These are phyloP conservation scores for Rachicladosporium sp. DNA, from an alignment of 2,329 filamentous ascomycete species.

Conservation along the genomic window DNA sequence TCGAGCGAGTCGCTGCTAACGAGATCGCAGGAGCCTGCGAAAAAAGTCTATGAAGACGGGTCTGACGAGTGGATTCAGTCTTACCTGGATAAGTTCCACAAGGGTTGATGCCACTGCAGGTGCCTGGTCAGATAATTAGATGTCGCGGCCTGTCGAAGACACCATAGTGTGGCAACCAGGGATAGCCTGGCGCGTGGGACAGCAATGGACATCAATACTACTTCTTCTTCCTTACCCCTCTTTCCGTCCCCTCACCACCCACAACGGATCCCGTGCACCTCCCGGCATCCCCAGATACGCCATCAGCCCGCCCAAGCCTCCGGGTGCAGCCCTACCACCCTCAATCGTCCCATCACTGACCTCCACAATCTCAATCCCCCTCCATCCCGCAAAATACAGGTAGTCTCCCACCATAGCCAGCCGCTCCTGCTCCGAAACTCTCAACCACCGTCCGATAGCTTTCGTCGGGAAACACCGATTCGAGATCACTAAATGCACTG, in stretches of 20 bases:
- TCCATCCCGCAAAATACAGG: constrained; percentile 40
- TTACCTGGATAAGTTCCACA: constrained; percentile 13
- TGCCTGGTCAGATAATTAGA: no score
- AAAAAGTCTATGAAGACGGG: constrained; percentile 18
- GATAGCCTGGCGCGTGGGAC: no score
- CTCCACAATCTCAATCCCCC: constrained; percentile 41
- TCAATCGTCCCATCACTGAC: constrained; percentile 29
- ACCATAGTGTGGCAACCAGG: no score
- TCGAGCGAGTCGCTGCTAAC: constrained; percentile 4
- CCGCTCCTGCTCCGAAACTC: constrained; percentile 32
- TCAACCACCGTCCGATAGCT: constrained; percentile 37
- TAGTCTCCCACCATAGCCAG: constrained; percentile 41
- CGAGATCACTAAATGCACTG: constrained; percentile 38
- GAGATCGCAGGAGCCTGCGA: constrained; percentile 12
- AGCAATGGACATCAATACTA: no score
- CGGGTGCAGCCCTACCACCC: neutral
- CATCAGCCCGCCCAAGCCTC: no score
- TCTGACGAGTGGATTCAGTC: constrained; percentile 17
- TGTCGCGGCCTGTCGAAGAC: no score
- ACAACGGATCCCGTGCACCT: no score
- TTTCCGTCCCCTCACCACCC: no score
- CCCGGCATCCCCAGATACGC: no score
- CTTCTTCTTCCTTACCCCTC: no score
- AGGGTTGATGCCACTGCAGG: no score
- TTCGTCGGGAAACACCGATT: constrained; percentile 45